phyloP scores from a whole-genome alignment of 805 yeast genomes.

The Lipomyces yamadae region DNA sequence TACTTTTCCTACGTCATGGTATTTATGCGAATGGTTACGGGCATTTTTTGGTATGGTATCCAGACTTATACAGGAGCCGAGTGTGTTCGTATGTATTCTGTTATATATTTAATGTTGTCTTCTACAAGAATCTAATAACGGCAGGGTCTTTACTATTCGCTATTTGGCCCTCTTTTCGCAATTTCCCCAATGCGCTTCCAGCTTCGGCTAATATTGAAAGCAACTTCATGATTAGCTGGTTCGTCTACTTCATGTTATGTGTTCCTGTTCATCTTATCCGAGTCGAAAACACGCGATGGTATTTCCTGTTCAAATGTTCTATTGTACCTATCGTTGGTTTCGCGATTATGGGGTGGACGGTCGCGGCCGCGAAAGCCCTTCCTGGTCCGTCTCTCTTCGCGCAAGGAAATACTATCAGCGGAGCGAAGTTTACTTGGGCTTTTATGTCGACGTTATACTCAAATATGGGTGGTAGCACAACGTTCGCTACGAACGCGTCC shows the following conservation, averaged over 20 bases:
- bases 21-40: conserved; percentile 83
- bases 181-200: conserved; percentile 18
- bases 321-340: conserved; percentile 69
- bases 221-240: conserved; percentile 14
- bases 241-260: conserved; percentile 22
- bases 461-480: conserved; percentile 21
- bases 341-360: conserved; percentile 78
- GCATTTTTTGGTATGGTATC: conserved; percentile 85
- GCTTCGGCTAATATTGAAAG: conserved; percentile 21
- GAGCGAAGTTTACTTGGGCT: conserved; percentile 15
- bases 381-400: conserved; percentile 16
- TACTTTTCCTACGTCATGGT: conserved; percentile 52
- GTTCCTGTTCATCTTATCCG: conserved; percentile 26
- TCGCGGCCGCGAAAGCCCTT: conserved; percentile 41
- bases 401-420: conserved; percentile 14
- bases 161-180: conserved; percentile 28
- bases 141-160: conserved; percentile 56
- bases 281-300: conserved; percentile 27
- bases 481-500: conserved; percentile 21
- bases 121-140: not conserved
- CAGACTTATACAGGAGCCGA: conserved; percentile 85
- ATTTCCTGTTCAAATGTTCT: conserved; percentile 61
- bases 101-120: not conserved
- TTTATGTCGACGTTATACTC: conserved; percentile 19
- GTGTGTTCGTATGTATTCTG: conserved; percentile 60